Conservation (phyloP, 2,329 filamentous ascomycete species). For the Grosmannia huntii region DNA sequence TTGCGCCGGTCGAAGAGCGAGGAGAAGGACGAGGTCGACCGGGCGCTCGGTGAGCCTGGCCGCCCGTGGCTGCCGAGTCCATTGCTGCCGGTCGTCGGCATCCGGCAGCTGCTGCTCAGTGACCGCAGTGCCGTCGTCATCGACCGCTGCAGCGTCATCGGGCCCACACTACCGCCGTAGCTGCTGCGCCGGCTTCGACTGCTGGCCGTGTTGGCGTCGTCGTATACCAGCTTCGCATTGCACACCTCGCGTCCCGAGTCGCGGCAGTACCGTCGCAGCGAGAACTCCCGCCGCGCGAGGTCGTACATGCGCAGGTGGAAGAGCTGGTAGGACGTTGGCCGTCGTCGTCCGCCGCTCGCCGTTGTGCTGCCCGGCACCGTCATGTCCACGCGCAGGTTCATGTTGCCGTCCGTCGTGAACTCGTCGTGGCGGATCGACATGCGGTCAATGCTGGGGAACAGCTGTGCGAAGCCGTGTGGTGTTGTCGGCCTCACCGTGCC, state of each 20-base stretch:
- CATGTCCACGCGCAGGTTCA: conserved; percentile 88
- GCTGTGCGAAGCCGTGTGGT: conserved; percentile 65
- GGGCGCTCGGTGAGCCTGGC: not conserved
- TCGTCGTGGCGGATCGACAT: conserved; percentile 83
- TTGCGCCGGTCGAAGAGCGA: conserved; percentile 6
- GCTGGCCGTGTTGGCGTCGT: conserved; percentile 22
- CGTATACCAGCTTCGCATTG: conserved; percentile 62
- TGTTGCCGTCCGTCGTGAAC: conserved; percentile 80
- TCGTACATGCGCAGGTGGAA: conserved; percentile 96
- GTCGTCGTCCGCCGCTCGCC: conserved; percentile 23
- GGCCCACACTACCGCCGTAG: conserved; percentile 5
- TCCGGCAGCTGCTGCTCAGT: conserved; percentile 20
- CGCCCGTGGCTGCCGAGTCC: too few species aligned
- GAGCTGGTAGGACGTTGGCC: conserved; percentile 54
- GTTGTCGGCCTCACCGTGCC: conserved; percentile 62
- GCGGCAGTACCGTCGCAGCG: conserved; percentile 78
- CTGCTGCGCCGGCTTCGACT: conserved; percentile 5
- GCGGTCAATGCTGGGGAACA: conserved; percentile 76
- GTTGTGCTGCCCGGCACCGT: conserved; percentile 41
- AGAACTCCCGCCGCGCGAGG: conserved; percentile 74
- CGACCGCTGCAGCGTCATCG: conserved; percentile 31
- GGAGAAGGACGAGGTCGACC: not conserved
- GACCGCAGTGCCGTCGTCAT: conserved; percentile 35
- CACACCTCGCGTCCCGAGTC: conserved; percentile 90
- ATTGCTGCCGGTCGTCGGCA: too few species aligned